Evolutionary conservation across 495 filamentous ascomycete genomes (phyloP).

Genomic region (Letharia columbiana): DNA sequence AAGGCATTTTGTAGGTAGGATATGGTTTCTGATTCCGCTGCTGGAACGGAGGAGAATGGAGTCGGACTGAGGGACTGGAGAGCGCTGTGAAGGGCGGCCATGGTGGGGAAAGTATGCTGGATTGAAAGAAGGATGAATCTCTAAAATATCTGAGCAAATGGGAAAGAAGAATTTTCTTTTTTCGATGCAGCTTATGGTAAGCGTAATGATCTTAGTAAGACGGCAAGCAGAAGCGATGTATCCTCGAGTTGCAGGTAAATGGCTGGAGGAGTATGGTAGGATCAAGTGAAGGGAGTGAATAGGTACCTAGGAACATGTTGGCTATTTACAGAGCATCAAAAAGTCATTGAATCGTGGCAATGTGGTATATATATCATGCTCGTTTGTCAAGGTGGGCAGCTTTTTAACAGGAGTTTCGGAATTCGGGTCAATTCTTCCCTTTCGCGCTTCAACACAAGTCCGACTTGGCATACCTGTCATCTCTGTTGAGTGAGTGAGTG

Average conservation of each 20-base stretch:
- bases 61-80: constrained; percentile 66
- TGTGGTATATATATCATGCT: neutral
- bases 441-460: neutral
- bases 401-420: neutral
- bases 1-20: constrained; percentile 54
- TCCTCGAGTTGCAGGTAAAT: neutral
- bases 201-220: neutral
- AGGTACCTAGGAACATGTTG: neutral
- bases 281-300: neutral
- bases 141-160: neutral
- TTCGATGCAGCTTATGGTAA: neutral
- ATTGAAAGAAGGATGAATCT: constrained; percentile 20
- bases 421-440: neutral
- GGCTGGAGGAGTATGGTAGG: neutral
- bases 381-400: neutral
- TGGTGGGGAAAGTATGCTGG: constrained; percentile 26
- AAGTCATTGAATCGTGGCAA: constrained; percentile 10
- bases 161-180: neutral
- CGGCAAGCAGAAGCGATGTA: neutral
- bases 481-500: neutral
- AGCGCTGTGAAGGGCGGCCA: constrained; percentile 62
- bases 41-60: constrained; percentile 54
- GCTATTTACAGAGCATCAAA: neutral
- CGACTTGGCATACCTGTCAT: neutral
- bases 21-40: constrained; percentile 41